Conservation (phyloP, 2,329 filamentous ascomycete species). For the Penicillium sp. region DNA sequence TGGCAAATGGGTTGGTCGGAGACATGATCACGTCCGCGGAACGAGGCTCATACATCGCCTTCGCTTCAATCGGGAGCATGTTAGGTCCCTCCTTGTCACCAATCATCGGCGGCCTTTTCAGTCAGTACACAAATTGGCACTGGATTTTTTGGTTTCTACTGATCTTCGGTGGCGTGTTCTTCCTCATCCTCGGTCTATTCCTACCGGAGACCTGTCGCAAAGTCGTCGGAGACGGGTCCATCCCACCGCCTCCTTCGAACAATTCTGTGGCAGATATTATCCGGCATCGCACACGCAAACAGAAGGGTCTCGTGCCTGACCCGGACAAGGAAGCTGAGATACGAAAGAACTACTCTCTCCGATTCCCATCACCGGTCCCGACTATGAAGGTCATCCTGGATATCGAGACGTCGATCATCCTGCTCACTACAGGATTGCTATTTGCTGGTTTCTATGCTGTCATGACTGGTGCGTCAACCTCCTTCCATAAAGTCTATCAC, state of each 20-base stretch:
- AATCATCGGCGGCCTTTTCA: slow-evolving; percentile 63
- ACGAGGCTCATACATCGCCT: slow-evolving; percentile 54
- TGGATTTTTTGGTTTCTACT: slow-evolving; percentile 67
- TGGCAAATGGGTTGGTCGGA: slow-evolving; percentile 66
- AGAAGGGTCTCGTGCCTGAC: slow-evolving; percentile 5
- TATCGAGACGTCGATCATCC: slow-evolving; percentile 38
- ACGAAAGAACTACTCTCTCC: slow-evolving; percentile 22
- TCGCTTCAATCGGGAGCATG: slow-evolving; percentile 50
- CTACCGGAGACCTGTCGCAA: slow-evolving; percentile 54
- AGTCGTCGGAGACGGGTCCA: slow-evolving; percentile 41
- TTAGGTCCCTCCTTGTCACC: slow-evolving; percentile 54
- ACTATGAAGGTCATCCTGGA: slow-evolving; percentile 39
- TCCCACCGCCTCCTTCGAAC: slow-evolving; percentile 28
- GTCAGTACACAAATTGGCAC: slow-evolving; percentile 64
- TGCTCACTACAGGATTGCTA: slow-evolving; percentile 43
- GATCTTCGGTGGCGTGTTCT: slow-evolving; percentile 52
- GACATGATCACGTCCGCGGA: slow-evolving; percentile 56
- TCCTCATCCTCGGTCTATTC: slow-evolving; percentile 56
- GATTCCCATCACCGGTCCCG: slow-evolving; percentile 41
- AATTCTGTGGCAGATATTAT: slow-evolving; percentile 24
- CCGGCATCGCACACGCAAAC: slow-evolving; percentile 23
- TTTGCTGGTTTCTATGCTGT: slow-evolving; percentile 53
- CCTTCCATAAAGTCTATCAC: slow-evolving; percentile 48
- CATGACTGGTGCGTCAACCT: slow-evolving; percentile 47
- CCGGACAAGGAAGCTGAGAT: slow-evolving; percentile 10